These are phyloP conservation scores for Jasminum sambac DNA, from an alignment of 257 asterid genomes.

Conservation along the genomic window DNA sequence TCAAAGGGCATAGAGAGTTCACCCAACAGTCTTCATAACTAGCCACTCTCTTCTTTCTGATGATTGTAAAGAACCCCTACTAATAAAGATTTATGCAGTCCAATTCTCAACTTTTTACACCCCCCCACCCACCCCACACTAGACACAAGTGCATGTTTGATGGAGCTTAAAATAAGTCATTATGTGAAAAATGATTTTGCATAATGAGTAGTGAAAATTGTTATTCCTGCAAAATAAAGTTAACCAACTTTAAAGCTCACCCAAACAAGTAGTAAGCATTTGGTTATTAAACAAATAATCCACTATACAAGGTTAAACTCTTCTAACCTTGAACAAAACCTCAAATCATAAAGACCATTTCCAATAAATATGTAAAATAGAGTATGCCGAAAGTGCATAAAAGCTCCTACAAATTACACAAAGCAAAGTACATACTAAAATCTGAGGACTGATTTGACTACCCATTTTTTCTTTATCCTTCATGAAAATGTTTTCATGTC, in stretches of 20 bases:
- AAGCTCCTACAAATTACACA: background rate
- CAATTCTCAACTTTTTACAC: background rate
- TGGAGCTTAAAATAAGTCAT: no score
- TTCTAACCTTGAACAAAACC: background rate
- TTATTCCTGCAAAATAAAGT: no score
- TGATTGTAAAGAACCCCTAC: background rate
- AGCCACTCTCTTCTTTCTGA: background rate
- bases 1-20: no score
- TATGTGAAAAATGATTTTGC: no score
- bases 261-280: background rate
- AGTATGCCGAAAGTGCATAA: constrained; percentile 1
- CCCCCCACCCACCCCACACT: no score
- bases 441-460: constrained; percentile 6
- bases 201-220: no score
- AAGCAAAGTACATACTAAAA: constrained; percentile 3
- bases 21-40: background rate
- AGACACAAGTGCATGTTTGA: no score
- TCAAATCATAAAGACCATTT: background rate
- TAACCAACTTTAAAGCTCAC: no score
- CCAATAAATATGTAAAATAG: constrained; percentile 2
- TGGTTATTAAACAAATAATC: background rate
- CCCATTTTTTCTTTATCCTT: background rate
- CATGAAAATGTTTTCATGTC: constrained; percentile 16
- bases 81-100: background rate
- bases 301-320: background rate